Evolutionary conservation across 1,284 basidiomycete species (phyloP).

Genomic region (Cutaneotrichosporon cavernicola): DNA sequence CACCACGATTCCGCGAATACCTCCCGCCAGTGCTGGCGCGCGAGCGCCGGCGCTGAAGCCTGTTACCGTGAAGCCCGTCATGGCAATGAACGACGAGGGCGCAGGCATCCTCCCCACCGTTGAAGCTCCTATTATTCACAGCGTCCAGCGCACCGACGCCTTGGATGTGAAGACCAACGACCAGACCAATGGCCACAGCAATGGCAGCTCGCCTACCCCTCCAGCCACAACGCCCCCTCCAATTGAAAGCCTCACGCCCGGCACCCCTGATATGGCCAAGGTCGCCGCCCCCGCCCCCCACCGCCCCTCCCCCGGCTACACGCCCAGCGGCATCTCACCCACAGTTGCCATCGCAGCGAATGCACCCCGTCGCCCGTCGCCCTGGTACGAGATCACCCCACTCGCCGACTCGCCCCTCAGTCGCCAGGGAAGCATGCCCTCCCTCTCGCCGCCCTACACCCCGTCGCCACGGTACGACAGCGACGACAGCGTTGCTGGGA

Average conservation of each 20-base stretch:
- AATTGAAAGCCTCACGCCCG: background rate
- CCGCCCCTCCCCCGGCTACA: background rate
- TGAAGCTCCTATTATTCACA: background rate
- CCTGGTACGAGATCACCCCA: conserved; percentile 48
- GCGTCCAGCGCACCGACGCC: background rate
- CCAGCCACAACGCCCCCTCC: background rate
- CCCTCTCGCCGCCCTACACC: conserved; percentile 5
- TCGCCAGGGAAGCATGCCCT: conserved; percentile 17
- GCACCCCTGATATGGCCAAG: background rate
- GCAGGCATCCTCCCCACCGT: too few relatives aligned
- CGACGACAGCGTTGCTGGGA: conserved; percentile 5
- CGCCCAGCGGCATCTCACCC: background rate
- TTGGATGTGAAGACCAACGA: background rate
- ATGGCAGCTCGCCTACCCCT: background rate
- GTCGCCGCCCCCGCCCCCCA: conserved; percentile 5
- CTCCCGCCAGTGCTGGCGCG: background rate
- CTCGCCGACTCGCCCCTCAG: background rate
- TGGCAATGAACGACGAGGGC: too few relatives aligned
- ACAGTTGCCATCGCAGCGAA: background rate
- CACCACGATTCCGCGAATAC: conserved; percentile 1
- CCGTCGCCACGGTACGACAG: background rate
- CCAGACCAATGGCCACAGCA: background rate
- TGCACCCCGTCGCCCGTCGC: conserved; percentile 39
- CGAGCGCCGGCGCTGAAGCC: background rate
- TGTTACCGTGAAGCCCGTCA: background rate